A percentile compares a stretch with the other conserved stretches of the same genome.
phyloP scores from a whole-genome alignment of 2,329 filamentous ascomycete species.

The Phoma sp. region DNA sequence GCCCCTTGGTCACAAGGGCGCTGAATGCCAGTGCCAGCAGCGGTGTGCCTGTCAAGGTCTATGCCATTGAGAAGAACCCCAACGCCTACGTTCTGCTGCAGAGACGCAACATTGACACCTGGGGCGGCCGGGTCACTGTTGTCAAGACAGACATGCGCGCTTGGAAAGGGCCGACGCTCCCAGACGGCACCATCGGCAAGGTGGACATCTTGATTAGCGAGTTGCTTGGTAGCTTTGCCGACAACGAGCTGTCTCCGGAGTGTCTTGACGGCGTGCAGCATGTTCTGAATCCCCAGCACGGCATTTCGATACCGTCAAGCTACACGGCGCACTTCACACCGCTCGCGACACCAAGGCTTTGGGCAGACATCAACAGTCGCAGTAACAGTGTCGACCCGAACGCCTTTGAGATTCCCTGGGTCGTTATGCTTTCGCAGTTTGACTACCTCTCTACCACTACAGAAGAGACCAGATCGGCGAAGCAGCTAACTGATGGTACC shows the following conservation, averaged over 20 bases:
- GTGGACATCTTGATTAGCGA: constrained; percentile 96
- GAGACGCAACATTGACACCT: constrained; percentile 79
- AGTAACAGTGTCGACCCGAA: constrained; percentile 63
- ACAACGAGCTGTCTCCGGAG: constrained; percentile 96
- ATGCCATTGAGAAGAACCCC: constrained; percentile 97
- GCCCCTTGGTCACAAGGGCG: constrained; percentile 87
- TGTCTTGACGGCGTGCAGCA: constrained; percentile 95
- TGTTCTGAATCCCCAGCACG: constrained; percentile 77
- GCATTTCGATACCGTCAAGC: constrained; percentile 90
- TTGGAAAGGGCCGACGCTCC: constrained; percentile 80
- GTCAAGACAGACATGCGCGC: constrained; percentile 97
- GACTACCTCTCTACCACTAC: constrained; percentile 75
- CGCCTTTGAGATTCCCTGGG: constrained; percentile 90
- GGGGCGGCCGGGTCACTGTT: constrained; percentile 80
- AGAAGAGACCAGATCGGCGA: constrained; percentile 49
- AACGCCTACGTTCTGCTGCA: constrained; percentile 95
- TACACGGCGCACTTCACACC: constrained; percentile 96
- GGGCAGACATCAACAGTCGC: constrained; percentile 77
- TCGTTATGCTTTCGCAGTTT: constrained; percentile 88
- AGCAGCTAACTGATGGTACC: constrained; percentile 55
- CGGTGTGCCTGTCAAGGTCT: constrained; percentile 80
- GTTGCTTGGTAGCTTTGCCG: constrained; percentile 90
- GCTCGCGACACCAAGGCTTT: constrained; percentile 83
- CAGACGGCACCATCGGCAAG: constrained; percentile 62
- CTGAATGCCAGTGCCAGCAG: constrained; percentile 78